A percentile compares a stretch with the other conserved stretches of the same genome.
phyloP scores from a whole-genome alignment of 495 filamentous ascomycete genomes.

The Aspergillus diversus region DNA sequence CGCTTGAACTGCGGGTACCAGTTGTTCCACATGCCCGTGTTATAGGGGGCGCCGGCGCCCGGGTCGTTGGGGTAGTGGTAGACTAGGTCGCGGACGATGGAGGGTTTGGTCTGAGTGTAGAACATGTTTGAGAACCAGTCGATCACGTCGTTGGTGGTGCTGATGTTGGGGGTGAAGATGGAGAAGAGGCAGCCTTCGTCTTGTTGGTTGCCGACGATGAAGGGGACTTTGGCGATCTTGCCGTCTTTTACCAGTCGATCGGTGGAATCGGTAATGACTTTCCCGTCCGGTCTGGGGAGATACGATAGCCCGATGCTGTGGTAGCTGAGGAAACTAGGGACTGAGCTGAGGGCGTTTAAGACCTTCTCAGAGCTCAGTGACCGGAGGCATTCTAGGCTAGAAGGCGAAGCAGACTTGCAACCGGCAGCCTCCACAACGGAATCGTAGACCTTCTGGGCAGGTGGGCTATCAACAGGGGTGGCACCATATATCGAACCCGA shows the following conservation, averaged over 20 bases:
- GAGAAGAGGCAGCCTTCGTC: slow-evolving; percentile 68
- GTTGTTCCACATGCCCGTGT: slow-evolving; percentile 62
- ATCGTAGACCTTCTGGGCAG: slow-evolving; percentile 67
- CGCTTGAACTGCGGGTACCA: slow-evolving; percentile 77
- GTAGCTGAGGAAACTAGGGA: slow-evolving; percentile 65
- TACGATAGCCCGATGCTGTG: slow-evolving; percentile 65
- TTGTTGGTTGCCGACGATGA: slow-evolving; percentile 61
- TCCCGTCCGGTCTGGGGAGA: slow-evolving; percentile 67
- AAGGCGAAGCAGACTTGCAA: slow-evolving; percentile 56
- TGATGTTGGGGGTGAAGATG: slow-evolving; percentile 67
- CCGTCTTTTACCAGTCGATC: slow-evolving; percentile 52
- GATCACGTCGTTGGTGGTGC: slow-evolving; percentile 57
- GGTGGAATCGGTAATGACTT: slow-evolving; percentile 55
- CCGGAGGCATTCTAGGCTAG: slow-evolving; percentile 68
- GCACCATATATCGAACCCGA: slow-evolving; percentile 68
- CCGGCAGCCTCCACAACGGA: slow-evolving; percentile 61
- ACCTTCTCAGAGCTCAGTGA: slow-evolving; percentile 59
- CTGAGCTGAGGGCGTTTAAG: slow-evolving; percentile 67
- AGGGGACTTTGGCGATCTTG: slow-evolving; percentile 61
- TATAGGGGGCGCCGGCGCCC: slow-evolving; percentile 64
- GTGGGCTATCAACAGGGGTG: slow-evolving; percentile 62
- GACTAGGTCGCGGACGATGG: slow-evolving; percentile 54
- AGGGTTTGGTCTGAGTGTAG: slow-evolving; percentile 53
- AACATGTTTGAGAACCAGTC: slow-evolving; percentile 59
- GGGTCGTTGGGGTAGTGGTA: slow-evolving; percentile 55